Conservation (phyloP, 192 early-diverging fungal species). For the Mortierella antarctica region DNA sequence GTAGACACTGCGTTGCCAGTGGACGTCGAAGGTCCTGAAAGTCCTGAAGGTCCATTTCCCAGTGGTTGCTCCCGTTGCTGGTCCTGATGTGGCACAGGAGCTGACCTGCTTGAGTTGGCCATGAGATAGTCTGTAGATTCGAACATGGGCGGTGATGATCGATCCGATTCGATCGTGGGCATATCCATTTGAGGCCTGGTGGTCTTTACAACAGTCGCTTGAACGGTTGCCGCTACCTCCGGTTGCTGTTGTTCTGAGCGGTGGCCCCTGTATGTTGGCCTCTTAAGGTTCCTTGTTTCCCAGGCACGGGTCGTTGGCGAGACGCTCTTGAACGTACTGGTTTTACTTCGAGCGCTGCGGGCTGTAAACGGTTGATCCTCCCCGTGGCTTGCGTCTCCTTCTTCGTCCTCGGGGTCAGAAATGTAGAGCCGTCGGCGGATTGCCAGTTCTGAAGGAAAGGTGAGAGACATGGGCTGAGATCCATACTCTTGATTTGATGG, state of each 20-base stretch:
- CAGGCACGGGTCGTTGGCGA: conserved; percentile 3
- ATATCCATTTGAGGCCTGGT: not conserved
- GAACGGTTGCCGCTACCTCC: not conserved
- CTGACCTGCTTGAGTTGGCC: not conserved
- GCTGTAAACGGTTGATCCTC: not conserved
- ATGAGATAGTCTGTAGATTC: conserved; percentile 10
- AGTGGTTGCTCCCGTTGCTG: not conserved
- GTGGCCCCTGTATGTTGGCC: not conserved
- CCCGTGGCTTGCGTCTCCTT: not conserved
- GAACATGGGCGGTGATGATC: conserved; percentile 46
- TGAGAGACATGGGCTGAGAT: conserved; percentile 18
- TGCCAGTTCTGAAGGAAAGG: conserved; percentile 42
- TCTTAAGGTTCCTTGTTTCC: not conserved
- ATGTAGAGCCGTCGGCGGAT: conserved; percentile 15
- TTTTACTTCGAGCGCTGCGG: not conserved
- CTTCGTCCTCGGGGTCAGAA: conserved; percentile 19
- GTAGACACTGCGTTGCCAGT: too few relatives aligned
- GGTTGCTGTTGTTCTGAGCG: not conserved
- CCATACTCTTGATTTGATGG: not conserved
- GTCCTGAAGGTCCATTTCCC: not conserved
- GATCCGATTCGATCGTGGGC: conserved; percentile 21
- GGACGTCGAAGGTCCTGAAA: too few relatives aligned
- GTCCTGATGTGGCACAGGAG: not conserved
- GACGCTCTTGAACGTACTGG: not conserved
- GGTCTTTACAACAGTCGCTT: not conserved